These are phyloP conservation scores for Phyllosticta capitalensis DNA, from an alignment of 2,329 filamentous ascomycete genomes.

Conservation along the genomic window DNA sequence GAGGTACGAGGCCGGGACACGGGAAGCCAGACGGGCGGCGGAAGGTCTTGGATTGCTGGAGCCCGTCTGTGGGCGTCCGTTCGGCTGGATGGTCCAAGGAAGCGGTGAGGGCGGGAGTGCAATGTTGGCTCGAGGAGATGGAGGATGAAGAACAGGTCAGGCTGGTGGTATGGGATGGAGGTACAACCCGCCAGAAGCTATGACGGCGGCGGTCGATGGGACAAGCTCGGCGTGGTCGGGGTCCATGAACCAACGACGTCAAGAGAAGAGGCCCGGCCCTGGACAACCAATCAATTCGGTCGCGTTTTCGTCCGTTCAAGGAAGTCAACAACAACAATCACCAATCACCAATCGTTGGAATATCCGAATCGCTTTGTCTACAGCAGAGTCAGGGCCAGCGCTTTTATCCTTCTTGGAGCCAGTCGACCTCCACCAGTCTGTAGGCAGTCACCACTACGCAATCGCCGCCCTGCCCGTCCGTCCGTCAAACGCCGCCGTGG, in stretches of 20 bases:
- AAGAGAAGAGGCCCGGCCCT: not conserved
- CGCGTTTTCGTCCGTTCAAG: not conserved
- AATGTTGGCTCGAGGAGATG: not conserved
- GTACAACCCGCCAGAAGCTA: conserved; percentile 5
- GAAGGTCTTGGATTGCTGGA: not conserved
- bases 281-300: conserved; percentile 3
- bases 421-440: not conserved
- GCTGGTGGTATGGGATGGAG: conserved; percentile 1
- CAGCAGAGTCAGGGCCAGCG: not conserved
- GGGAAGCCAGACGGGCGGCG: conserved; percentile 1
- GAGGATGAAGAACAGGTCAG: not conserved
- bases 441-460: conserved; percentile 7
- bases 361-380: too few species aligned
- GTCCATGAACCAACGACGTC: not conserved
- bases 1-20: not conserved
- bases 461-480: not conserved
- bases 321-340: not conserved
- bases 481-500: conserved; percentile 3
- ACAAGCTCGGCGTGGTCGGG: conserved; percentile 7
- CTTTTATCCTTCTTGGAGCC: not conserved
- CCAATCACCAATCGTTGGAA: too few species aligned
- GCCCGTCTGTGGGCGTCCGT: not conserved
- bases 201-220: conserved; percentile 6
- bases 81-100: not conserved
- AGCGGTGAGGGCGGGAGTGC: not conserved